Base-by-base conservation (phyloP, 2,329 filamentous ascomycete species). In the Calonectria ilicicola region DNA sequence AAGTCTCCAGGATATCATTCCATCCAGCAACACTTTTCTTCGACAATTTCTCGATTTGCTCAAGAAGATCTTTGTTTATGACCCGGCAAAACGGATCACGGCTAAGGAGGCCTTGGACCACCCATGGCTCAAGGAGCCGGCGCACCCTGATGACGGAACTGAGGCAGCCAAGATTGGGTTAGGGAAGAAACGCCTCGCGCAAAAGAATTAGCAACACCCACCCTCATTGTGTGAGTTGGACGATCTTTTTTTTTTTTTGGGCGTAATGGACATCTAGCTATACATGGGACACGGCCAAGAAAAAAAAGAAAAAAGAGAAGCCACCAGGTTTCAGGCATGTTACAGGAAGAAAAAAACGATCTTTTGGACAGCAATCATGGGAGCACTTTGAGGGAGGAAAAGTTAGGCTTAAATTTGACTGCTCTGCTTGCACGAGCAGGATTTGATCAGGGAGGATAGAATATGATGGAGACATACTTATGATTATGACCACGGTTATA, bases 11-110 rank as follows among this genome's bases (percentile, higher is more conserved):
- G 91, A 93, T 72, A 93, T 93, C 65, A 92, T 93, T 49, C 91
- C 91, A 0, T 84, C 85, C 7, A 90, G 85, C 75, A 91, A 84
- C 72, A 85, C 85, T 14, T 93, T 93, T 82, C 85, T 92, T 69
- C 87, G 86, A 70, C 88, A 90, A 73, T 93, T 93, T 77, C 83
- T 92, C 51, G 91, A 93, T 80, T 86, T 93, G 15, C 83, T 93
- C 9, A 86, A 87, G 76, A 92, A 89, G 81, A 93, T 93, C 60
- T 93, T 93, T 76, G 88, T 93, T 38, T 93, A 93, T 80, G 91
- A 93, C 72, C 91, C 92, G 5, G 84, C 85, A 6, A 88, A 91
- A 70, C 89, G 92, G 56, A 93, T 93, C 74, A 93, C 91, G 3
- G 92, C 92, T 26, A 91, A 92, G 76, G 85, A 93, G 77, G 92